Percentiles rank a stretch among this genome's conserved stretches.
Evolutionary conservation across 2,329 filamentous ascomycete genomes (phyloP).

Genomic region (Fusarium sp.): DNA sequence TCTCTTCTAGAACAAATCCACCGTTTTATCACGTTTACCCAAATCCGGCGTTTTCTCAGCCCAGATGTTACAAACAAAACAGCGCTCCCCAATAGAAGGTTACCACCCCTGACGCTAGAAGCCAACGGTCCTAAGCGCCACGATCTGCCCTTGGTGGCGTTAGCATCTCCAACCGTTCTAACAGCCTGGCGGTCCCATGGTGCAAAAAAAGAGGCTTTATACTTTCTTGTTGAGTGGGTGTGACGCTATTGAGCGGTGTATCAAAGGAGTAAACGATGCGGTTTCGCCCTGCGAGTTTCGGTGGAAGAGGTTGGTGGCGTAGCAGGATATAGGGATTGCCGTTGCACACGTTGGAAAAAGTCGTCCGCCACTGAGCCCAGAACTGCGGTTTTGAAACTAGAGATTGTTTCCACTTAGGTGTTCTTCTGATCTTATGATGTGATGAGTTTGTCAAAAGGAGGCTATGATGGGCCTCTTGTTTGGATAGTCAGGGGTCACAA

Average conservation of each 20-base stretch:
- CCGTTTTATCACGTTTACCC: slow-evolving; percentile 3
- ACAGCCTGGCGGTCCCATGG: background rate
- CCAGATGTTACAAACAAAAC: slow-evolving; percentile 19
- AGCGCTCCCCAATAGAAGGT: background rate
- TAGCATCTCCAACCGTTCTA: slow-evolving; percentile 12
- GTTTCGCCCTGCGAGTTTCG: background rate
- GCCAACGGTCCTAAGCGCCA: slow-evolving; percentile 22
- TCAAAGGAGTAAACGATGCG: background rate
- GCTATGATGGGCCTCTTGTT: background rate
- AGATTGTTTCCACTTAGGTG: slow-evolving; percentile 12
- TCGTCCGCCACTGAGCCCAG: slow-evolving; percentile 10
- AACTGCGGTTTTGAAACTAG: background rate
- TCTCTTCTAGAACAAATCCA: slow-evolving; percentile 15
- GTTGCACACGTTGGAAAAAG: background rate
- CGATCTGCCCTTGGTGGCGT: slow-evolving; percentile 27
- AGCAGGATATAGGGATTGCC: background rate
- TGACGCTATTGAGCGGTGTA: slow-evolving; percentile 1
- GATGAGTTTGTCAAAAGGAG: background rate
- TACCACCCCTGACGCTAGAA: slow-evolving; percentile 26
- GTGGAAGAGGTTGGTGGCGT: slow-evolving; percentile 6
- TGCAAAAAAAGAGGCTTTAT: background rate
- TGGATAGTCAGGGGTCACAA: background rate
- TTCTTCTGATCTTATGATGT: slow-evolving; percentile 7
- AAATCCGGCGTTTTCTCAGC: slow-evolving; percentile 20
- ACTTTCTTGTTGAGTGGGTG: background rate